Base-by-base conservation (phyloP, 2,329 filamentous ascomycete genomes). In the Fonsecaea nubica region DNA sequence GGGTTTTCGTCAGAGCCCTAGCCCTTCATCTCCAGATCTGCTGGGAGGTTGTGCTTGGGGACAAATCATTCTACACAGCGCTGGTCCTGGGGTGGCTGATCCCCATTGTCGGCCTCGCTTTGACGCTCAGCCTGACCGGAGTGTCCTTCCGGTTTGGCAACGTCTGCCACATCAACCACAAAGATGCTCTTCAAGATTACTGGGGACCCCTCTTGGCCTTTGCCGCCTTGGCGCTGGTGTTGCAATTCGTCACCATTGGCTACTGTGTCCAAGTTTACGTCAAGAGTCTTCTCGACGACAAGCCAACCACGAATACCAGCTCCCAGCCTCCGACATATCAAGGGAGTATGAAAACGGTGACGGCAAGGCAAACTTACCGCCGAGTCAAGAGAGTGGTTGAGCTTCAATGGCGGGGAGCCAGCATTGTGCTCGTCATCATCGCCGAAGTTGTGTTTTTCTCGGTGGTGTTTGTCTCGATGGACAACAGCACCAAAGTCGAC, bases 261-360 rank as follows among this genome's bases (percentile, higher is more conserved):
- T 98, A 99, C 81, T 98, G 95, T 77, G 90, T 97, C 80, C 93
- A 96, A 76, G 92, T 99, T 57, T 99, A 98, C 77, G 84, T 99
- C 62, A 90, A 89, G 63, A 93, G 93, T 32, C 83, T 97, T 63
- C 86, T 88, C 67, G 92, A 96, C 76, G 88, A 87, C 72, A 86
- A 87, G 62, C 82, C 86, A 40, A 89, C 89, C 4, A 92, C 90
- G 0, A 88, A 83, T 66, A 79, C 75, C 63, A 85, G 86, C 73
- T 92, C 91, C 3, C 86, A 85, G 35, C 81, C 96, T 36, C 91
- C 92, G 0, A 90, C 89, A 0, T 93, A 93, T 79, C 85, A 86
- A 12, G 88, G 87, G 75, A 96, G 92, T 77, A 81, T 93, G 63
- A 87, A 87, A 69, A 92, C 89, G n/a, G 87, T 93, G 76, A 92